These are phyloP conservation scores for Castanopsis chinensis DNA, from an alignment of 306 rosid genomes.

Conservation along the genomic window DNA sequence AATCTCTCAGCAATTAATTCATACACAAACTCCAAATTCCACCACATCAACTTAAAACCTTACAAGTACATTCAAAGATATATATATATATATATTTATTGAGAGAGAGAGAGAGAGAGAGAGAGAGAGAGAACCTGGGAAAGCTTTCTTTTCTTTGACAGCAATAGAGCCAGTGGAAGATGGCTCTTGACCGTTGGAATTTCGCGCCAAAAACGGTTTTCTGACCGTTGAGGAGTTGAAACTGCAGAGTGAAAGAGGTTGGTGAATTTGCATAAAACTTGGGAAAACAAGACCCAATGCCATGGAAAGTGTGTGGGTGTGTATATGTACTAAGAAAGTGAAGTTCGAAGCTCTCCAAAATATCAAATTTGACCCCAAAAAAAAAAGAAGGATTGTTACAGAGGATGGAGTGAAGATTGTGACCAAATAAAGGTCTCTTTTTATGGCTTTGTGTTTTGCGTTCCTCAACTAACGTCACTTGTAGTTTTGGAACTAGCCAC, in stretches of 20 bases:
- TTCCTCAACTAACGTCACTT: neutral
- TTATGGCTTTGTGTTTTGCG: neutral
- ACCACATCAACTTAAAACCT: neutral
- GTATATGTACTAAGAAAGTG: neutral
- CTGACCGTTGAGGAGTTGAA: slow-evolving; percentile 18
- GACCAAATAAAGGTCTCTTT: neutral
- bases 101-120: neutral
- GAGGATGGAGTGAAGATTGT: neutral
- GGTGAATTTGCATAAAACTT: slow-evolving; percentile 16
- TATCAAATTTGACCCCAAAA: neutral
- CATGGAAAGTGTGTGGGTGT: neutral
- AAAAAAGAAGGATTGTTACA: neutral
- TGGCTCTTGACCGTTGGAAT: slow-evolving; percentile 33
- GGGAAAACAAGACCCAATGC: slow-evolving; percentile 25
- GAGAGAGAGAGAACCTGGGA: slow-evolving; percentile 34
- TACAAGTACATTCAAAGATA: neutral
- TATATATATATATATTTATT: too few relatives aligned
- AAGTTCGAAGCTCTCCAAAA: neutral
- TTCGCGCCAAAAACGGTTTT: slow-evolving; percentile 38
- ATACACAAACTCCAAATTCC: neutral
- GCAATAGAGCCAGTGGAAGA: slow-evolving; percentile 30
- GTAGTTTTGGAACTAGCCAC: slow-evolving; percentile 42
- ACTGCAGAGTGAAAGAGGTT: slow-evolving; percentile 2
- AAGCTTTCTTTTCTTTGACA: slow-evolving; percentile 25
- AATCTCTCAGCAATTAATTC: neutral